Evolutionary conservation across 2,329 filamentous ascomycete species (phyloP), one percentile per base, ranked within the genome.

Genomic region (Cladosporium sp.): DNA sequence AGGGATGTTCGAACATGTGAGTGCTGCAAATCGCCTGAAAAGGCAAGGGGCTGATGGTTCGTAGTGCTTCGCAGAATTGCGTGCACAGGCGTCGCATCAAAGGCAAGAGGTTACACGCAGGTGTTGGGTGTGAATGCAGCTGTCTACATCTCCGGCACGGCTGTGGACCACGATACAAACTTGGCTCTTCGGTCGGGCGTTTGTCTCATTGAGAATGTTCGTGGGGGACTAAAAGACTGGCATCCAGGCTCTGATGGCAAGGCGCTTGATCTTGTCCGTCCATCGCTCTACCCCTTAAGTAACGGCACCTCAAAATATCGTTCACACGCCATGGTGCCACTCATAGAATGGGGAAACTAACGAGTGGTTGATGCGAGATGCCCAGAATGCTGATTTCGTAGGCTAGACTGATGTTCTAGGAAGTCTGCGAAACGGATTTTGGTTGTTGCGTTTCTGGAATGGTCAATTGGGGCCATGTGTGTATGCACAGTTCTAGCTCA

Each of bases 251-350:
- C 80, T 0, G 72, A 83, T 28, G 69, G 73, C 0, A 78, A 77
- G 59, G 83, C 89, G 1, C 77, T 85, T 0, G 80, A 89, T 65
- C 71, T 88, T 1, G 77, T 88, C 4, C 80, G 88, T 61, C 84
- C 85, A 1, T 88, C 83, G 0, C 73, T 88, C 7, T 88, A 79
- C 61, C 84, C 85, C 0, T 68, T 88, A 0, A 66, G 83, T 1
- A 84, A 83, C 62, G 82, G 80, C 0, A 69, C 70, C 13, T 77
- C 76, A 2, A 73, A 74, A 3, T 73, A 76, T 3, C 62, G 83
- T 0, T 40, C 63, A 9, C 63, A 71, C 4, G 66, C 64, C 3
- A 62, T 56, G 2, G 68, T 74, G 3, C 60, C 65, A 0, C 59
- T 75, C 4, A 49, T 62, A 1, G 66, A 71, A 28, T 72, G 69